Base-by-base conservation (phyloP, 2,329 filamentous ascomycete species). In the Lasiodiplodia hormozganensis region DNA sequence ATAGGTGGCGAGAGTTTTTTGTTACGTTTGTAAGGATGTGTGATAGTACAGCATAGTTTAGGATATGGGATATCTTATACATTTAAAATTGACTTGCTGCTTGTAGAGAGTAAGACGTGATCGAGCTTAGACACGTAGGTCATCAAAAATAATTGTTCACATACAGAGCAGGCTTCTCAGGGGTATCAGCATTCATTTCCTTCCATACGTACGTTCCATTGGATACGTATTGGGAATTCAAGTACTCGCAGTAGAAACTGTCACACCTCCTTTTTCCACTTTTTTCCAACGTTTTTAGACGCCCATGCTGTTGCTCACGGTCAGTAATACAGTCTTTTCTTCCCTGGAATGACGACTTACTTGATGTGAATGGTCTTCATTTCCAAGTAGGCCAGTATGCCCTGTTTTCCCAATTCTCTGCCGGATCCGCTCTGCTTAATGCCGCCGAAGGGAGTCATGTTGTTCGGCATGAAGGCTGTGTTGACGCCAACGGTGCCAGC, bases 401-500 rank as follows among this genome's bases (percentile, higher is more conserved):
- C 77, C 5, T 70, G 57, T 23, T 66, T 68, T 23, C 77, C 77
- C 23, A 73, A 71, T 68, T 79, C 77, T 12, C 77, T 69, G 2
- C 77, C 77, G n/a, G 76, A 40, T 2, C 77, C 77, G 21, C 70
- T 73, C 70, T 77, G 72, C 71, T 79, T 79, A 16, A 36, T 69
- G 7, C 77, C 77, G 5, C 77, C 77, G 68, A 79, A 79, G 0
- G 77, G 75, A n/a, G 70, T 69, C 3, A 73, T 69, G 3, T 68
- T 21, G n/a, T 57, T 62, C 25, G 74, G 71, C 1, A 68, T 58
- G 16, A 73, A 71, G 8, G 71, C 70, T 1, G 72, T 70, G 54
- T 78, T 79, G 66, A 79, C 75, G 38, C 73, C 75, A 5, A 79
- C 76, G 34, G 71, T 75, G 11, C 77, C 77, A 10, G 76, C 72